Conservation (phyloP, 2,329 filamentous ascomycete species). For the Berkeleyomyces basicola region DNA sequence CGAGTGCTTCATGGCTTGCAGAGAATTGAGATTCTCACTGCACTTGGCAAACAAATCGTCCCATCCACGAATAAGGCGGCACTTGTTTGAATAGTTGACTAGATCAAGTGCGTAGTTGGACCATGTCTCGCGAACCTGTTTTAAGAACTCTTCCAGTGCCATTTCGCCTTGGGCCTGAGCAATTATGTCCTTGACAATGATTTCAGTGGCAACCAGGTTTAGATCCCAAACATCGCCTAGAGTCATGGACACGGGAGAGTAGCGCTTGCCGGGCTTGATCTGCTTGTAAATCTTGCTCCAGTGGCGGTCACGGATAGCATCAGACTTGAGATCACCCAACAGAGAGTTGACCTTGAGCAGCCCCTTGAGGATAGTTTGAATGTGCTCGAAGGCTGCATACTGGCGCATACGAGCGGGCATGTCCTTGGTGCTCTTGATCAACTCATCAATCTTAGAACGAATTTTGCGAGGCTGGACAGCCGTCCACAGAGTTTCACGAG, state of each 20-base stretch:
- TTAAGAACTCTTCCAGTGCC: conserved; percentile 93
- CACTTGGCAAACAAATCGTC: conserved; percentile 97
- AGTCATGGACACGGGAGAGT: conserved; percentile 86
- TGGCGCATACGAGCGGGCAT: conserved; percentile 99
- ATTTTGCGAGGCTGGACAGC: conserved; percentile 92
- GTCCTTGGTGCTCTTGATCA: conserved; percentile 96
- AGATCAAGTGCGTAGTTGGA: conserved; percentile 87
- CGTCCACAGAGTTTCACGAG: conserved; percentile 83
- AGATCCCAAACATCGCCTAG: conserved; percentile 98
- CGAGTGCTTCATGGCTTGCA: conserved; percentile 97
- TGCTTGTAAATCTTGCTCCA: conserved; percentile 98
- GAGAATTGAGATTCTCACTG: conserved; percentile 90
- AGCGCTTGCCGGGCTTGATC: conserved; percentile 79
- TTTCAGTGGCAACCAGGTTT: conserved; percentile 73
- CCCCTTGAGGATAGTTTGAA: conserved; percentile 77
- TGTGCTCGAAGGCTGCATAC: conserved; percentile 98
- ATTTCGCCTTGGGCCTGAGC: conserved; percentile 94
- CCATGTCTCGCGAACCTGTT: conserved; percentile 93
- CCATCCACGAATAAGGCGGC: conserved; percentile 90
- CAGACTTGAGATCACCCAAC: conserved; percentile 81
- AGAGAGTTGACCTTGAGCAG: conserved; percentile 82
- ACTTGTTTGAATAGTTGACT: conserved; percentile 96
- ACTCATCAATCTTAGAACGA: conserved; percentile 68
- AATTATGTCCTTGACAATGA: conserved; percentile 81
- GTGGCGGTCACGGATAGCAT: conserved; percentile 88